These are phyloP conservation scores for Francoa sonchifolia DNA, from an alignment of 441 rosid species.

Conservation along the genomic window DNA sequence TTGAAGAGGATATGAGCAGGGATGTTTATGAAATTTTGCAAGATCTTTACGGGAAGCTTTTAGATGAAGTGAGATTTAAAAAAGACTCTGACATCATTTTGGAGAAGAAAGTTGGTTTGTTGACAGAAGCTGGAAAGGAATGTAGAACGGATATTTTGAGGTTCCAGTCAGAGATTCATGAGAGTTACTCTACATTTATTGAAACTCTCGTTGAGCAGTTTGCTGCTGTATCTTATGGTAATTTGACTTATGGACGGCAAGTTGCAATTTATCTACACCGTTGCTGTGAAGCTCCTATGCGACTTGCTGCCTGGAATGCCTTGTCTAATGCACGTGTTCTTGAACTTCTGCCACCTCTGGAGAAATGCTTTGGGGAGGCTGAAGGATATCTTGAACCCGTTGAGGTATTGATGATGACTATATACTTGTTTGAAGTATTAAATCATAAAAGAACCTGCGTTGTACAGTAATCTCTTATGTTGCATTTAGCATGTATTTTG, in stretches of 20 bases:
- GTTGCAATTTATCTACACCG: slow-evolving; percentile 63
- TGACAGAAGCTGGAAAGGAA: slow-evolving; percentile 15
- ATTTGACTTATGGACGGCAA: slow-evolving; percentile 69
- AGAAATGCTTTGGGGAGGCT: slow-evolving; percentile 50
- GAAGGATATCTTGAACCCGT: slow-evolving; percentile 75
- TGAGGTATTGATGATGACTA: slow-evolving; percentile 53
- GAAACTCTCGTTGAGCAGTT: slow-evolving; percentile 81
- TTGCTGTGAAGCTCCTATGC: slow-evolving; percentile 43
- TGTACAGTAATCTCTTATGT: neutral
- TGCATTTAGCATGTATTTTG: neutral
- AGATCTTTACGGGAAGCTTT: slow-evolving; percentile 52
- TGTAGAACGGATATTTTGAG: slow-evolving; percentile 26
- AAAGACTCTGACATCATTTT: slow-evolving; percentile 7
- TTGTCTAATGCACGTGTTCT: slow-evolving; percentile 58
- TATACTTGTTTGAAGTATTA: slow-evolving; percentile 6
- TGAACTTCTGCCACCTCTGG: slow-evolving; percentile 68
- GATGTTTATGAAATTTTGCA: slow-evolving; percentile 57
- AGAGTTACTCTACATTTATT: slow-evolving; percentile 58
- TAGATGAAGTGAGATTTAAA: slow-evolving; percentile 33
- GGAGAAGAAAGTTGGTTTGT: slow-evolving; percentile 9
- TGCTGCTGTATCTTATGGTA: slow-evolving; percentile 78
- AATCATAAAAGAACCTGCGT: neutral
- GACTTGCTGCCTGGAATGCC: slow-evolving; percentile 66
- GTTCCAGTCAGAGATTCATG: slow-evolving; percentile 67
- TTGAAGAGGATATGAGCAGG: slow-evolving; percentile 58